Base-by-base conservation (phyloP, 306 rosid species). In the Trifolium fragiferum region DNA sequence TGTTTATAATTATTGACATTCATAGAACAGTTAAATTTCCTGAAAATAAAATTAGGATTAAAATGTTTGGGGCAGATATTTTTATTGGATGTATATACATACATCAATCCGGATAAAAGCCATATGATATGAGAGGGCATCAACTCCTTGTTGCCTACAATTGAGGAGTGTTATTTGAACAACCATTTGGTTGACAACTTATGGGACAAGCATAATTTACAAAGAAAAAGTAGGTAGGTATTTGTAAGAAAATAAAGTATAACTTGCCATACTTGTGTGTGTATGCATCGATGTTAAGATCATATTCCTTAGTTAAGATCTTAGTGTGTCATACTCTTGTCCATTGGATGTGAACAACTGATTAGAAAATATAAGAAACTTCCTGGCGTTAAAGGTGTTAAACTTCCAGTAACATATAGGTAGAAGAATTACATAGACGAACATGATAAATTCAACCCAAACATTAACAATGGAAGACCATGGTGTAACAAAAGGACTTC, bases 401-500 rank as follows among this genome's bases (percentile, higher is more conserved):
- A 79, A 94, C 85, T 92, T 94, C 99, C 97, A 92, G 76, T 94
- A 94, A 80, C 97, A 90, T 1, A 94, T 41, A 12, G 96, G 25
- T 21, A 21, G 97, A 35, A 94, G 85, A 71, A 94, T 84, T 27
- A 94, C 84, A 79, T 94, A 94, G 83, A 94, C 72, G 88, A 94
- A 94, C 90, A 92, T 87, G 76, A 92, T 67, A 66, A 94, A 94
- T 75, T 97, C 98, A 74, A 88, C 69, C 20, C 93, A 97, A 18
- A 94, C 90, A 27, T 94, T 94, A 81, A 91, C 84, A 80, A 94
- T 91, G 70, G 97, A 91, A 77, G 84, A 59, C 96, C 96, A 94
- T 44, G 98, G 97, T n/a, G 96, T 20, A 40, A 94, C 96, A 27
- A 94, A 89, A 5, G 98, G 98, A 82, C 96, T 94, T 50, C 98